Evolutionary conservation across 2,329 filamentous ascomycete species (phyloP).

Genomic region (Teratosphaeria nubilosa): DNA sequence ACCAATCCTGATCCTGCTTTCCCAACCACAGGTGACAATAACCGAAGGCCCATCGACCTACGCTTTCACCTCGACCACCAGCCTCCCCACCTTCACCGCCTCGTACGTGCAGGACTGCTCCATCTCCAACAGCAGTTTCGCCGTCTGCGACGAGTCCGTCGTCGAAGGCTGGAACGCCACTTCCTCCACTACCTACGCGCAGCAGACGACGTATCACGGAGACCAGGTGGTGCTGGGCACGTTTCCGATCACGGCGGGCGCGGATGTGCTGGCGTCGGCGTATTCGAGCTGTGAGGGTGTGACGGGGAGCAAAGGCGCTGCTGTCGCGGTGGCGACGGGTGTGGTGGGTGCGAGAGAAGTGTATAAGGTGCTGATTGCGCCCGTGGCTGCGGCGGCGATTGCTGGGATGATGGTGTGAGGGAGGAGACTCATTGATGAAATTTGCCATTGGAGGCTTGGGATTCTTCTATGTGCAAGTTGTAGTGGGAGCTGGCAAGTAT

Average conservation of each 20-base stretch:
- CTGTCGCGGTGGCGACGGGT: not conserved
- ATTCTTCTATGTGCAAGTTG: not conserved
- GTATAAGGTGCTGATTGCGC: constrained; percentile 6
- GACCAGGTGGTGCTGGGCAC: constrained; percentile 1
- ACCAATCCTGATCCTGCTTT: not conserved
- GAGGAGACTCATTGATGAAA: not conserved
- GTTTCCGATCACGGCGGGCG: constrained; percentile 5
- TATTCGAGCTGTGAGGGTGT: constrained; percentile 1
- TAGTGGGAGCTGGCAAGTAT: not conserved
- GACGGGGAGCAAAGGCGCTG: not conserved
- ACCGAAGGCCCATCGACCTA: constrained; percentile 1
- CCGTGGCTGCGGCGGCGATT: constrained; percentile 3
- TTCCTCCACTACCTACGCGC: not conserved
- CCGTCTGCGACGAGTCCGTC: not conserved
- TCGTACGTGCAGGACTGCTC: constrained; percentile 2
- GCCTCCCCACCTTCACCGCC: not conserved
- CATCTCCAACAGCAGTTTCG: not conserved
- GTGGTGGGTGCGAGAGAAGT: constrained; percentile 1
- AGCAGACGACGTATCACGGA: not conserved
- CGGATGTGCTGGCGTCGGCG: constrained; percentile 1
- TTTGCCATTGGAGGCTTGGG: not conserved
- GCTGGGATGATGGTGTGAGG: constrained; percentile 1
- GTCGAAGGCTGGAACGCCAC: not conserved
- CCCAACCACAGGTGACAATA: not conserved
- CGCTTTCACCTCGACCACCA: not conserved